Evolutionary conservation across 768 basidiomycete genomes (phyloP).

Genomic region (Lentinula edodes): DNA sequence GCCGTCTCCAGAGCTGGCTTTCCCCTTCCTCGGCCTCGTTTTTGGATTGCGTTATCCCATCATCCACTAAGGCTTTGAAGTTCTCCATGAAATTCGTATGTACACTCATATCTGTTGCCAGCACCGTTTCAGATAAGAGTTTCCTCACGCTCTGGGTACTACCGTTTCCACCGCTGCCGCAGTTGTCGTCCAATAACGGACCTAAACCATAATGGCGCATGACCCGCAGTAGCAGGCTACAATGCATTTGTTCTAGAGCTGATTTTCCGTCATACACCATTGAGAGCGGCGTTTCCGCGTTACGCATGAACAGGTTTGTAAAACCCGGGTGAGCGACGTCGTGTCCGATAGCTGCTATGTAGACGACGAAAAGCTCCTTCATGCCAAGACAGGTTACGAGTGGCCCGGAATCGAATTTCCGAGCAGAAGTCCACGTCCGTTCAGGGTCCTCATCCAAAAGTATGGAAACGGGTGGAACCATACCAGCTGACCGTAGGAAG

Average conservation of each 20-base stretch:
- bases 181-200: slow-evolving; percentile 50
- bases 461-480: slow-evolving; percentile 74
- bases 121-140: slow-evolving; percentile 73
- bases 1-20: slow-evolving; percentile 37
- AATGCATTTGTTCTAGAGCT: slow-evolving; percentile 91
- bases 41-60: slow-evolving; percentile 5
- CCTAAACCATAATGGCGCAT: slow-evolving; percentile 79
- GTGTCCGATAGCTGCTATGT: slow-evolving; percentile 92
- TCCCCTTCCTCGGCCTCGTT: slow-evolving; percentile 3
- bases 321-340: slow-evolving; percentile 97
- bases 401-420: slow-evolving; percentile 29
- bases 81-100: slow-evolving; percentile 80
- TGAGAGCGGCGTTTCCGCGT: slow-evolving; percentile 85
- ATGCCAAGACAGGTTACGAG: slow-evolving; percentile 44
- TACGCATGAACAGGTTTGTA: slow-evolving; percentile 94
- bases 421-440: slow-evolving; percentile 33
- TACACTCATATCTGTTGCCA: slow-evolving; percentile 94
- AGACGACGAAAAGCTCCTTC: slow-evolving; percentile 78
- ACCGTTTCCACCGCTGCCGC: slow-evolving; percentile 4
- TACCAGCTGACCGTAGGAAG: slow-evolving; percentile 72
- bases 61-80: slow-evolving; percentile 45
- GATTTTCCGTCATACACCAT: slow-evolving; percentile 86
- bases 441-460: slow-evolving; percentile 46
- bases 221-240: slow-evolving; percentile 68
- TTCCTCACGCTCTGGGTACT: slow-evolving; percentile 50